A percentile compares a stretch with the other conserved stretches of the same genome.
Conservation (phyloP, 2,329 filamentous ascomycete species). For the Talaromyces verruculosus region DNA sequence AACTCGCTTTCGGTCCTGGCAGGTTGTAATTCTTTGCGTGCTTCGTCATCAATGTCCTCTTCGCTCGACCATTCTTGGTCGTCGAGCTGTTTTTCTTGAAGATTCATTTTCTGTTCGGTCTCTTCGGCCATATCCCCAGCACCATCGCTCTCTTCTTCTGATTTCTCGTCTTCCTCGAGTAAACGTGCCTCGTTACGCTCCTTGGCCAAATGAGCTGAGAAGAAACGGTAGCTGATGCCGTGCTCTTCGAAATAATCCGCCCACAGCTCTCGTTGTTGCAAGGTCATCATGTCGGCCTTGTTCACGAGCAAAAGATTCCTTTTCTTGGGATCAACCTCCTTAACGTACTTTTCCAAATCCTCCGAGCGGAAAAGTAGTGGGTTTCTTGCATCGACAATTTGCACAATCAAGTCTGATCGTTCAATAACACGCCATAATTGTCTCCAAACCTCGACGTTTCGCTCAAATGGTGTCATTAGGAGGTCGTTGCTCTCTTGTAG, state of each 20-base stretch:
- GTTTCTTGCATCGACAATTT: constrained; percentile 97
- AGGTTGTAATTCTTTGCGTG: constrained; percentile 34
- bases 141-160: constrained; percentile 38
- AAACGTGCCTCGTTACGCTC: constrained; percentile 76
- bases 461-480: constrained; percentile 95
- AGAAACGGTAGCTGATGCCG: constrained; percentile 89
- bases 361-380: constrained; percentile 91
- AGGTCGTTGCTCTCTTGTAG: constrained; percentile 91
- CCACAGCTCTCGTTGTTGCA: constrained; percentile 78
- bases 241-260: constrained; percentile 79
- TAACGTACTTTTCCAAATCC: constrained; percentile 90
- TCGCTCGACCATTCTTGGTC: constrained; percentile 35
- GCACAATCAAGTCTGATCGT: constrained; percentile 89
- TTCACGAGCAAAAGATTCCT: constrained; percentile 92
- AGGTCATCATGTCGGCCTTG: constrained; percentile 98
- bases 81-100: constrained; percentile 44
- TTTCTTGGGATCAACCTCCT: constrained; percentile 84
- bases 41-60: constrained; percentile 35
- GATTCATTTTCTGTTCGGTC: constrained; percentile 47
- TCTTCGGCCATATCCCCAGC: constrained; percentile 50
- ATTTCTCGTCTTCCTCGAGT: constrained; percentile 48
- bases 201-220: constrained; percentile 89
- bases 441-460: constrained; percentile 96
- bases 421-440: constrained; percentile 98
- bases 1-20: constrained; percentile 41